These are phyloP conservation scores for Eucalyptus tenuipes DNA, from an alignment of 345 rosid genomes.

Conservation along the genomic window DNA sequence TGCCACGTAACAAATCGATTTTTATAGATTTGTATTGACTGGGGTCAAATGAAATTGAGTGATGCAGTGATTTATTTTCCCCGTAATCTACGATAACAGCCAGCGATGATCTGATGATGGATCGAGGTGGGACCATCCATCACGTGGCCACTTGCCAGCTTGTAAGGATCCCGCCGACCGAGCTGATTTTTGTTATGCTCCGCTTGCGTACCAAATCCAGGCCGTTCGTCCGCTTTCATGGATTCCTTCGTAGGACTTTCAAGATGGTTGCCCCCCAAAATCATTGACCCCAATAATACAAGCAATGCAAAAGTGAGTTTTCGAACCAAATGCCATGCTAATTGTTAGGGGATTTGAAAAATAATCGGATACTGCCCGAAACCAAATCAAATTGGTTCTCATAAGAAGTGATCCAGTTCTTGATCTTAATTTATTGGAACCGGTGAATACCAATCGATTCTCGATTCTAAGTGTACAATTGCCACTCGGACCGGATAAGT, in stretches of 20 bases:
- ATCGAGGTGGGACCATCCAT: not conserved
- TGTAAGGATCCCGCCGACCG: not conserved
- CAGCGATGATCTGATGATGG: not conserved
- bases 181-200: not conserved
- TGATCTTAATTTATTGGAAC: no score
- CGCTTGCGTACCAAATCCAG: not conserved
- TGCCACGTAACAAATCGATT: not conserved
- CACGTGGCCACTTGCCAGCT: not conserved
- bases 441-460: accelerated
- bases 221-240: not conserved
- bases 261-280: not conserved
- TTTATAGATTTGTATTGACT: not conserved
- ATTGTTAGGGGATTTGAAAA: not conserved
- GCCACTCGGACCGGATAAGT: accelerated
- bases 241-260: not conserved
- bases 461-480: accelerated
- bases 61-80: not conserved
- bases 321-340: not conserved
- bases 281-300: not conserved
- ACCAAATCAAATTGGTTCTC: not conserved
- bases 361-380: no score
- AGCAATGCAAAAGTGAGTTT: not conserved
- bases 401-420: no score
- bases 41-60: not conserved
- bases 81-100: not conserved